Evolutionary conservation across 805 yeast genomes (phyloP), one percentile per base, ranked within the genome.

Genomic region (Saturnispora hagleri): DNA sequence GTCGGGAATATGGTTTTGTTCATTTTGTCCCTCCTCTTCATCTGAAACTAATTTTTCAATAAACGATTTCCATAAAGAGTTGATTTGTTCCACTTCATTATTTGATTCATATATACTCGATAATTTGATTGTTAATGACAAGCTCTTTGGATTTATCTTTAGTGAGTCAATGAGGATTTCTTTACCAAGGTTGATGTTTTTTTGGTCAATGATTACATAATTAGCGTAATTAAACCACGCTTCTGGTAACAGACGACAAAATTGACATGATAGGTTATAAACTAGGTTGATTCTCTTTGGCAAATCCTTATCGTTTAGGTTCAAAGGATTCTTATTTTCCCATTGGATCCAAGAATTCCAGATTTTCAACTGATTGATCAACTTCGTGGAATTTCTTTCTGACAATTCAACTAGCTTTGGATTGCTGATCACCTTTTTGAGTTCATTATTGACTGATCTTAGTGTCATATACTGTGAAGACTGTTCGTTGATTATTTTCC

Each of bases 381-480:
- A 66, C 55, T 59, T 54, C 22, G 67, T 62, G 10, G 58, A 52
- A 2, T 44, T 42, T 24, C 55, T 54, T 8, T 58, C 56, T 4
- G 51, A 51, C 13, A 54, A 40, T n/a, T 55, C 56, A 13, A 47
- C 49, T 9, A 65, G 41, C 43, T 48, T 48, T 5, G 35, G 45
- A 40, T 55, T 43, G 3, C 55, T 58, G 2, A 88, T 79, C 3
- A 84, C 57, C 55, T 79, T 77, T 12, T 74, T 71, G 76, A 89
- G 79, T 62, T 87, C 96, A 42, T 79, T 81, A 55, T 80, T 79
- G 69, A 86, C 74, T 0, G 93, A 77, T 55, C 97, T 75, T 2
- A 96, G 90, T 57, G 77, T 81, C 96, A 91, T 87, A 63, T 89
- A 93, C 13, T 81, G 84, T 3, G 86, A 81, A 12, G 95, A 85